Evolutionary conservation across 2,329 filamentous ascomycete species (phyloP).

Genomic region (Penicillium olsonii): DNA sequence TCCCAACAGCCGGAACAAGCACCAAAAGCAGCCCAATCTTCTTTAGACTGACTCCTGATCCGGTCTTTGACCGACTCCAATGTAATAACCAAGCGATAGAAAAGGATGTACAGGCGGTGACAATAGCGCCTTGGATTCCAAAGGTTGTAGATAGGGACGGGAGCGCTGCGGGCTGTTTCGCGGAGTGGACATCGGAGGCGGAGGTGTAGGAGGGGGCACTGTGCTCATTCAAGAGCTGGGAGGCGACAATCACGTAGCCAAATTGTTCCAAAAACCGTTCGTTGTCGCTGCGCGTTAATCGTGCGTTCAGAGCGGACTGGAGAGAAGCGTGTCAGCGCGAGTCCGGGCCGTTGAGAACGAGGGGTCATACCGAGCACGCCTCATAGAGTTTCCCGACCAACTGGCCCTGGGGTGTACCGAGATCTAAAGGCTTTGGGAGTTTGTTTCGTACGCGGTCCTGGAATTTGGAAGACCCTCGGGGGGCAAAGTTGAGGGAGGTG

Average conservation of each 20-base stretch:
- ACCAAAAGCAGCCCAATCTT: conserved; percentile 41
- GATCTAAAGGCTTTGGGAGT: conserved; percentile 51
- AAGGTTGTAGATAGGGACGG: conserved; percentile 48
- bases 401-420: conserved; percentile 32
- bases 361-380: conserved; percentile 48
- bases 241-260: conserved; percentile 88
- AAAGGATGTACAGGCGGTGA: conserved; percentile 65
- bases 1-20: conserved; percentile 55
- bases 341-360: not conserved
- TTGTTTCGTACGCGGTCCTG: conserved; percentile 51
- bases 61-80: conserved; percentile 65
- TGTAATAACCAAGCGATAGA: conserved; percentile 67
- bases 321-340: conserved; percentile 11
- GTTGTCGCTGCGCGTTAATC: conserved; percentile 74
- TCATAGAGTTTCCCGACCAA: conserved; percentile 45
- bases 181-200: conserved; percentile 35
- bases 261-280: conserved; percentile 88
- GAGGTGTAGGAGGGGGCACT: conserved; percentile 44
- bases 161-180: conserved; percentile 31
- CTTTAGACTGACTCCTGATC: conserved; percentile 42
- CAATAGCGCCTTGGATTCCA: conserved; percentile 65
- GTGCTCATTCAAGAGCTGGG: conserved; percentile 75
- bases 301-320: conserved; percentile 38
- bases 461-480: conserved; percentile 51
- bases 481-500: conserved; percentile 50